phyloP scores from a whole-genome alignment of 2,329 filamentous ascomycete genomes.

The Calycina herbarum region DNA sequence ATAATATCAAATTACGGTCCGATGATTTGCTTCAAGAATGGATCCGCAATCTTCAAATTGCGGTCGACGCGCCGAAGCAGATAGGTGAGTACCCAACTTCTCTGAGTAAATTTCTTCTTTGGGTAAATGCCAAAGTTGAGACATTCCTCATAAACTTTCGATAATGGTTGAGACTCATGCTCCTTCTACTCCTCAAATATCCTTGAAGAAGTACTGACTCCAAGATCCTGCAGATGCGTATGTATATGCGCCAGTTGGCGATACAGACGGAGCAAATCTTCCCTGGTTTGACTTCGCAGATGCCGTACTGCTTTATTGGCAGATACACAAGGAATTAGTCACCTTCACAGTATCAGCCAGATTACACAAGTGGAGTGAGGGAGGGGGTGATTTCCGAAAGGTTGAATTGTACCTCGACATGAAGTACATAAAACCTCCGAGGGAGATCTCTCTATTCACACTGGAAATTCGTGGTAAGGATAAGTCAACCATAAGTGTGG shows the following conservation, averaged over 20 bases:
- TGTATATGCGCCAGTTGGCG: slow-evolving; percentile 13
- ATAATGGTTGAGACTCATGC: no score
- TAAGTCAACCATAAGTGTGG: neutral
- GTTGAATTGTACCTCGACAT: neutral
- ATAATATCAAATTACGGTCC: neutral
- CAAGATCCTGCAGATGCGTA: neutral
- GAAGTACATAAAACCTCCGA: slow-evolving; percentile 3
- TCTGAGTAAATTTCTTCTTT: no score
- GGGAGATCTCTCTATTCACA: slow-evolving; percentile 6
- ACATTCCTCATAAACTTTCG: no score
- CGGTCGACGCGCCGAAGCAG: neutral
- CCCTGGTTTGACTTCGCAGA: slow-evolving; percentile 23
- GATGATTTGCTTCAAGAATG: neutral
- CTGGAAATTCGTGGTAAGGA: slow-evolving; percentile 7
- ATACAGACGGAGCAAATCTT: slow-evolving; percentile 18
- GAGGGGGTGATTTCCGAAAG: neutral
- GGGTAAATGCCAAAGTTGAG: no score
- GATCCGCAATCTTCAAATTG: neutral
- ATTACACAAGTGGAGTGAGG: neutral
- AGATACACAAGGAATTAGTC: slow-evolving; percentile 16
- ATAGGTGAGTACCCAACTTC: no score
- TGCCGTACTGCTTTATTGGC: slow-evolving; percentile 18
- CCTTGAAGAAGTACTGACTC: no score
- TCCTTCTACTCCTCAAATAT: no score
- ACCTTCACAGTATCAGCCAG: slow-evolving; percentile 4